phyloP scores from a whole-genome alignment of 2,329 filamentous ascomycete genomes.

The Epichloe uncinata region DNA sequence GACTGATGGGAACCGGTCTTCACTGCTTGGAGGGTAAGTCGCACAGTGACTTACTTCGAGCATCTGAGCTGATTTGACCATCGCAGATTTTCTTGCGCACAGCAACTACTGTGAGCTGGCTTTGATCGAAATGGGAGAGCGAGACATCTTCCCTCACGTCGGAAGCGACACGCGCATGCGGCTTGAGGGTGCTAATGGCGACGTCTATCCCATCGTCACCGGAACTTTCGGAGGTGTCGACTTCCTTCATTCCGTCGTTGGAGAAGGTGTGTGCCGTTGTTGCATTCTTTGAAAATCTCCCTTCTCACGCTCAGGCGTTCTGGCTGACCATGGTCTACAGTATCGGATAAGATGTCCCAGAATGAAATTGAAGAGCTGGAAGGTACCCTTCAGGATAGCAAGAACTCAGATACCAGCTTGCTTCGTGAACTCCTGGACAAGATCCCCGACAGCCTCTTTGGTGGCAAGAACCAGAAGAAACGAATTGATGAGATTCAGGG shows the following conservation, averaged over 20 bases:
- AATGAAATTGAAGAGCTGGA: constrained; percentile 84
- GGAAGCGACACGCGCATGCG: constrained; percentile 59
- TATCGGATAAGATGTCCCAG: constrained; percentile 82
- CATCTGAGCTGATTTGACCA: constrained; percentile 1
- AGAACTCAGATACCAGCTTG: constrained; percentile 54
- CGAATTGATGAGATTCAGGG: constrained; percentile 70
- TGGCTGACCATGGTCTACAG: constrained; percentile 20
- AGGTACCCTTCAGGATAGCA: constrained; percentile 57
- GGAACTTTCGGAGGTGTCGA: constrained; percentile 93
- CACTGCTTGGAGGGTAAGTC: constrained; percentile 67
- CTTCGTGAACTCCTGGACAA: constrained; percentile 69
- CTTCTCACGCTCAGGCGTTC: no score
- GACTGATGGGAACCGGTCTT: constrained; percentile 73
- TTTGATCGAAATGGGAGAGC: constrained; percentile 74
- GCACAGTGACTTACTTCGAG: neutral
- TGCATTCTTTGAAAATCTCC: neutral
- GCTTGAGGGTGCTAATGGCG: constrained; percentile 48
- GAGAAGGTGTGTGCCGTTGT: constrained; percentile 34
- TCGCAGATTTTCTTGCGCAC: constrained; percentile 72
- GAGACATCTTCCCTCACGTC: constrained; percentile 74
- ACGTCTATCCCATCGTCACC: constrained; percentile 73
- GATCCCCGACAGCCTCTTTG: constrained; percentile 70
- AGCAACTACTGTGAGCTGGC: constrained; percentile 87
- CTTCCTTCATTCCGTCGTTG: constrained; percentile 77
- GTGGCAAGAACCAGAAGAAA: constrained; percentile 56